These are phyloP conservation scores for Neodidymelliopsis sp. DNA, from an alignment of 2,329 filamentous ascomycete species.

Conservation along the genomic window DNA sequence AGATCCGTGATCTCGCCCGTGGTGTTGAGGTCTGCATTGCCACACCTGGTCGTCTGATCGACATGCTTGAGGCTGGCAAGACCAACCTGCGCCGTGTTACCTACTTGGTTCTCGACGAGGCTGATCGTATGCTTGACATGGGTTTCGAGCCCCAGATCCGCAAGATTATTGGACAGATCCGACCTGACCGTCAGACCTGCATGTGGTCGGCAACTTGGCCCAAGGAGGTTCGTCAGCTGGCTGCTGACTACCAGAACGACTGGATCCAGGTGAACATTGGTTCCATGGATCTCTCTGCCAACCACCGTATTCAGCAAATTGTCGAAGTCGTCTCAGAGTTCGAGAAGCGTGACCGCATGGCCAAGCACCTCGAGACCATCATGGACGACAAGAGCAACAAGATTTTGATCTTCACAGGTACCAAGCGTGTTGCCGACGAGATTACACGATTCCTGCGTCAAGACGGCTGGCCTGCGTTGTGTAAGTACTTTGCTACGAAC, in stretches of 20 bases:
- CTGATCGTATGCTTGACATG: slow-evolving; percentile 99
- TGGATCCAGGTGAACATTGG: slow-evolving; percentile 99
- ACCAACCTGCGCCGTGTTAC: slow-evolving; percentile 98
- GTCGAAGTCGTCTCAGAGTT: slow-evolving; percentile 96
- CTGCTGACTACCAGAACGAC: slow-evolving; percentile 87
- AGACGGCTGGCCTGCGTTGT: slow-evolving; percentile 96
- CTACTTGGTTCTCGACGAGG: slow-evolving; percentile 97
- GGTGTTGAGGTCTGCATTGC: slow-evolving; percentile 99
- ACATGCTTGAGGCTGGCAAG: slow-evolving; percentile 97
- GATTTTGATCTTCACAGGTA: slow-evolving; percentile 87
- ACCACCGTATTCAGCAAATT: slow-evolving; percentile 97
- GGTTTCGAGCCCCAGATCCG: slow-evolving; percentile 99
- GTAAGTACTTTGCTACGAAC: slow-evolving; percentile 62
- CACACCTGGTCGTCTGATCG: slow-evolving; percentile 95
- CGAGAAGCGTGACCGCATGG: slow-evolving; percentile 97
- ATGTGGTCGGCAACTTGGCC: slow-evolving; percentile 99
- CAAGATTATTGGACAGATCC: slow-evolving; percentile 98
- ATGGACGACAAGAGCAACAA: slow-evolving; percentile 98
- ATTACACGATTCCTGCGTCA: slow-evolving; percentile 97
- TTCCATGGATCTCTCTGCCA: slow-evolving; percentile 93
- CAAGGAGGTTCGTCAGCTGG: slow-evolving; percentile 94
- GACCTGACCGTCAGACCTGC: slow-evolving; percentile 96
- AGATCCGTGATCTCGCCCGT: slow-evolving; percentile 92
- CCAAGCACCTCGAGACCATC: slow-evolving; percentile 95
- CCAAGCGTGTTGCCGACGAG: slow-evolving; percentile 93